Percentiles rank a stretch among this genome's conserved stretches.
These are phyloP conservation scores for Hydnomerulius pinastri DNA, from an alignment of 768 basidiomycete species.

Conservation along the genomic window DNA sequence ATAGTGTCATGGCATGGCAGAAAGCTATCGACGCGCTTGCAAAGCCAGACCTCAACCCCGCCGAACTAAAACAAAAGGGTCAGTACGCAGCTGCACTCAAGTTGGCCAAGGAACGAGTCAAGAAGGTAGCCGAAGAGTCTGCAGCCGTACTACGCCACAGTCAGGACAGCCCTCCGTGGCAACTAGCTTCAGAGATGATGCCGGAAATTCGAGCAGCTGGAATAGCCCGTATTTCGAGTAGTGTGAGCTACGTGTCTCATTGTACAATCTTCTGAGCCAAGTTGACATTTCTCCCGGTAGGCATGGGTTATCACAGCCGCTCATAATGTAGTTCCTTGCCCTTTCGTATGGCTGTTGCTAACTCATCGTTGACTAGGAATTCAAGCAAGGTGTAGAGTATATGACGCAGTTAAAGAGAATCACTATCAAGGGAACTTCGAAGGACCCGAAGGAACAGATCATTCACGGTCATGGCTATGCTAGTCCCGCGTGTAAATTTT, in stretches of 20 bases:
- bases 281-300: constrained; percentile 3
- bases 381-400: constrained; percentile 1
- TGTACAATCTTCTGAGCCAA: neutral
- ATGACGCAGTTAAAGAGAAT: constrained; percentile 1
- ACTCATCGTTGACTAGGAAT: constrained; percentile 1
- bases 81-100: constrained; percentile 36
- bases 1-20: constrained; percentile 18
- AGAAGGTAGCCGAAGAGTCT: neutral
- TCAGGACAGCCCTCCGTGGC: constrained; percentile 2
- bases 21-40: constrained; percentile 35
- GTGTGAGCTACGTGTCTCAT: neutral
- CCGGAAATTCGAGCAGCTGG: neutral
- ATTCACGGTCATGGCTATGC: neutral
- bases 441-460: neutral
- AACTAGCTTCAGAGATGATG: constrained; percentile 2
- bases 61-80: constrained; percentile 35
- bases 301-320: constrained; percentile 20
- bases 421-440: neutral
- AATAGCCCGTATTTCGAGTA: neutral
- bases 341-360: neutral
- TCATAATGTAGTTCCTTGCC: constrained; percentile 8
- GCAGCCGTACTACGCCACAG: neutral
- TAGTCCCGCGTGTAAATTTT: no score
- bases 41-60: constrained; percentile 25
- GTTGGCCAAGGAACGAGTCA: constrained; percentile 19